Percentiles rank a stretch among this genome's conserved stretches.
Evolutionary conservation across 345 rosid species (phyloP).

Genomic region (Syzygium jambos): DNA sequence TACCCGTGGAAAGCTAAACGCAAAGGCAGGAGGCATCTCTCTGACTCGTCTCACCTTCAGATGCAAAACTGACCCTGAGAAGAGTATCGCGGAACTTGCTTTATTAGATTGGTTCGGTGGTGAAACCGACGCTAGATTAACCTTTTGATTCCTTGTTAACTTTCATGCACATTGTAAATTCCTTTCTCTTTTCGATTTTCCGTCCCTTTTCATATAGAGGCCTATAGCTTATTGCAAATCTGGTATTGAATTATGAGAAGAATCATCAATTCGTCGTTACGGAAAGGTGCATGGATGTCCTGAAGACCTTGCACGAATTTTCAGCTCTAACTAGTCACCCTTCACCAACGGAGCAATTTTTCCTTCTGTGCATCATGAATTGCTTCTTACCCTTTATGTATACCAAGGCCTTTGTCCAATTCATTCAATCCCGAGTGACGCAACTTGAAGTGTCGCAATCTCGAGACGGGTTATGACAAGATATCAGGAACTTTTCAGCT

Average conservation of each 20-base stretch:
- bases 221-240: rapidly evolving
- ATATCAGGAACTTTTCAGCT: background rate
- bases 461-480: background rate
- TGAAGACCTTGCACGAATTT: background rate
- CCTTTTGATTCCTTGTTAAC: background rate
- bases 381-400: background rate
- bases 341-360: background rate
- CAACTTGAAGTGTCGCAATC: background rate
- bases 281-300: background rate
- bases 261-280: background rate
- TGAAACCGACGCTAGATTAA: background rate
- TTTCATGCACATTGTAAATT: background rate
- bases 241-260: background rate
- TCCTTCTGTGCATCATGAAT: background rate
- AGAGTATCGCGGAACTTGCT: background rate
- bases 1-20: background rate
- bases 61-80: background rate
- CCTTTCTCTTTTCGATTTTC: no score
- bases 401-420: background rate
- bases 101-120: background rate
- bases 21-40: background rate
- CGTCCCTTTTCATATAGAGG: no score
- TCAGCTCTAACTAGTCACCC: background rate
- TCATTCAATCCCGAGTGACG: background rate
- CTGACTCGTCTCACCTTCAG: background rate